Evolutionary conservation across 495 filamentous ascomycete species (phyloP).

Genomic region (Podospora didyma): DNA sequence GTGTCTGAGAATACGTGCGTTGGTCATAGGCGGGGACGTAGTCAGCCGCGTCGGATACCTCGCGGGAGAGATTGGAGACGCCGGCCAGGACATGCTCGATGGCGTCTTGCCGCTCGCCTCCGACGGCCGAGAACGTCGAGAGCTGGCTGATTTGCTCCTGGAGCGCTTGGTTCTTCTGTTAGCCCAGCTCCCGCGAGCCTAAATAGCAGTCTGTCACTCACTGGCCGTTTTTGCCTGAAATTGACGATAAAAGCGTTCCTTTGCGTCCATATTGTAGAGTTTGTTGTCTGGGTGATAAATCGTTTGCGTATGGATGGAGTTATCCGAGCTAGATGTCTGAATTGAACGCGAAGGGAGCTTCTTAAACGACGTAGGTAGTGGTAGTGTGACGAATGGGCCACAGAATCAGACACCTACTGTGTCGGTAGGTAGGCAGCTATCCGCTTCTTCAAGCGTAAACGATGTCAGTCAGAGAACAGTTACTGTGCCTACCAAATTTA

Average conservation of each 20-base stretch:
- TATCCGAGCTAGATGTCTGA: too few species aligned
- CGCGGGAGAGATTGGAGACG: constrained; percentile 39
- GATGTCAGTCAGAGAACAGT: too few species aligned
- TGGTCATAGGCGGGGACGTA: constrained; percentile 45
- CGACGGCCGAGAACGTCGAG: constrained; percentile 27
- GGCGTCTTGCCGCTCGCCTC: constrained; percentile 43
- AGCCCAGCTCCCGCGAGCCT: not conserved
- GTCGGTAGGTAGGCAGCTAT: too few species aligned
- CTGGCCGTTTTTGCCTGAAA: constrained; percentile 71
- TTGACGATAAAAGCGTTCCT: constrained; percentile 74
- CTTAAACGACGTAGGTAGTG: too few species aligned
- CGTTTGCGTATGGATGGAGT: too few species aligned
- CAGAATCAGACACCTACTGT: not conserved
- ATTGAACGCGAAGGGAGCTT: too few species aligned
- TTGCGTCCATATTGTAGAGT: constrained; percentile 33
- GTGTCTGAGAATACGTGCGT: constrained; percentile 36
- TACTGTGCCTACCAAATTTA: too few species aligned
- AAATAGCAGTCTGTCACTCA: not conserved
- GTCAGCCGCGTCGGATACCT: constrained; percentile 41
- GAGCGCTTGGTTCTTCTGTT: constrained; percentile 24
- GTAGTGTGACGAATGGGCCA: not conserved
- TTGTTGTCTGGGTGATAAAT: not conserved
- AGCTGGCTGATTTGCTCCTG: constrained; percentile 39
- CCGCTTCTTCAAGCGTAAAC: too few species aligned
- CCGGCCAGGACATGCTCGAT: constrained; percentile 40